Base-by-base conservation (phyloP, 1,284 basidiomycete species). In the Filobasidium uniguttulatum region DNA sequence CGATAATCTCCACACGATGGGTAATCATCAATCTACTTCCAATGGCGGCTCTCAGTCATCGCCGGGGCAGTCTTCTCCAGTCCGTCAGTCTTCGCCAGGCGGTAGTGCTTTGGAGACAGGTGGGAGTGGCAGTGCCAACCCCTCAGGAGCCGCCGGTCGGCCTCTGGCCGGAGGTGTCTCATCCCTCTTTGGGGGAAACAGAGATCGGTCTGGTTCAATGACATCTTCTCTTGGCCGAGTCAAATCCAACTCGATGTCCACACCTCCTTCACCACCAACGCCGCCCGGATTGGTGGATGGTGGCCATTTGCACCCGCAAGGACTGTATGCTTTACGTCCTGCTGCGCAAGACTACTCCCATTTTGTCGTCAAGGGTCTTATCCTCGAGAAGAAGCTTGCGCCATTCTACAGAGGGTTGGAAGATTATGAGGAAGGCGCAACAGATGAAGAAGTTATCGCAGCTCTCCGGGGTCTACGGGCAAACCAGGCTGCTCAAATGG, bases 381-480 rank as follows among this genome's bases (percentile, higher is more conserved):
- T 98, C 67, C 73, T 83, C 60, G 81, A 85, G 56, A 82, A 88
- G 63, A 82, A 79, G 62, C 77, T 98, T 23, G 88, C 90, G 0
- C 94, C 94, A 0, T 97, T 97, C 72, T 98, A 96, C 69, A 78
- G 87, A 38, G 90, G 91, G 3, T 75, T 94, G 26, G 90, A 97
- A 62, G 93, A 97, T 57, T 96, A 85, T 63, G 82, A 85, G 26
- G 81, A 84, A 12, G 76, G 77, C 49, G 91, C 86, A 83, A 80
- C 83, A 56, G 81, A 85, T 61, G 82, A 84, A 45, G 82, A 81
- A 64, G 82, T 93, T 55, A 76, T 85, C 9, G 49, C 54, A 20
- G 54, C 55, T 7, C 55, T 71, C 19, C 54, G 54, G 15, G 65
- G 66, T 49, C 44, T 60, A 6, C 41, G 65, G 61, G 49, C 60